Base-by-base conservation (phyloP, 805 yeast species). In the Candida arabinofermentans region DNA sequence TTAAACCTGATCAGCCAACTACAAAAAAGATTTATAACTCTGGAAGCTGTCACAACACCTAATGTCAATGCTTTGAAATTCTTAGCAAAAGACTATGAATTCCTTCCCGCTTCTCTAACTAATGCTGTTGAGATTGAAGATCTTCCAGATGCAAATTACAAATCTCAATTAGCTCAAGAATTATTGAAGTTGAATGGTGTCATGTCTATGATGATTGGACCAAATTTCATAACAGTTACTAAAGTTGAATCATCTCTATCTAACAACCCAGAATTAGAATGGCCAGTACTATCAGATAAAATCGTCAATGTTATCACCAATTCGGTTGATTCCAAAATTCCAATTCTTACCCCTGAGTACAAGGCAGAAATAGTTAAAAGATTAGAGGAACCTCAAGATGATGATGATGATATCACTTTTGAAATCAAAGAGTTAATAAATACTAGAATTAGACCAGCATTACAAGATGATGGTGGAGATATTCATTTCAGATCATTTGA, bases 381-480 rank as follows among this genome's bases (percentile, higher is more conserved):
- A 24, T 23, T 54, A 40, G 66, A 64, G 24, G 61, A 57, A 36
- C 60, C 64, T 3, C 56, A 54, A 35, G 86, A 81, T 19, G 80
- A 79, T 10, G 87, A 81, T 47, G 86, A 79, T 45, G 88, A 81
- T 48, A 66, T 81, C 16, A 76, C 79, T 5, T 70, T 73, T 21
- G 82, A 81, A 75, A 81, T 81, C 51, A 81, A 81, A 50, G 88
- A 81, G 58, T 63, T 81, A 48, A 78, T 81, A 27, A 79, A 79
- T 57, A 81, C 88, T 1, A 70, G 85, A 55, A 81, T 81, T 37
- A 72, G 84, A 57, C 88, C 88, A 2, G 86, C 87, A 0, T 71
- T 81, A 46, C 86, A 80, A 57, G 88, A 81, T 46, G 88, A 81
- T 54, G 88, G 88, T 35, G 88, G 88, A 4, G 88, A 81, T 54